These are phyloP conservation scores for Lactarius vividus DNA, from an alignment of 768 basidiomycete genomes.

Conservation along the genomic window DNA sequence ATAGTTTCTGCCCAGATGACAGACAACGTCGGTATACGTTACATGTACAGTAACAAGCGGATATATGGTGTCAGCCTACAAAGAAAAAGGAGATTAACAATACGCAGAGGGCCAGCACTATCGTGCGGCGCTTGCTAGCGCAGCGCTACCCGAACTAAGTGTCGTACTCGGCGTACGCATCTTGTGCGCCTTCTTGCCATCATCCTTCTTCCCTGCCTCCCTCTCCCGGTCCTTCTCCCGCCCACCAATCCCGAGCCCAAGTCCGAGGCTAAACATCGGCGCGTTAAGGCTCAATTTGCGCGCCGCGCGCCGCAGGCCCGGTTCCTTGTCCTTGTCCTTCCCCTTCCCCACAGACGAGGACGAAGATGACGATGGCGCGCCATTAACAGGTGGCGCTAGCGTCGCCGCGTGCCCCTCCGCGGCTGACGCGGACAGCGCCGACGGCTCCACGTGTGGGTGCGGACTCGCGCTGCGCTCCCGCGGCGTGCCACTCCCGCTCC, in stretches of 20 bases:
- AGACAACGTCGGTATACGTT: neutral
- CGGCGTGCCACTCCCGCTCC: slow-evolving; percentile 12
- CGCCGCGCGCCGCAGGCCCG: slow-evolving; percentile 32
- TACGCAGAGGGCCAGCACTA: neutral
- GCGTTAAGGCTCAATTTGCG: slow-evolving; percentile 68
- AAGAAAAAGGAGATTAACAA: neutral
- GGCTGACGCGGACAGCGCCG: neutral
- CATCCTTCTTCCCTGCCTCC: slow-evolving; percentile 12
- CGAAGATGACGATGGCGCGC: neutral
- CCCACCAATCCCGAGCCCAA: slow-evolving; percentile 6
- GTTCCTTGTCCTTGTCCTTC: slow-evolving; percentile 35
- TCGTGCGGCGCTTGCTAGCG: neutral
- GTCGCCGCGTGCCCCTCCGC: neutral
- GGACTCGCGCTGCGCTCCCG: slow-evolving; percentile 10
- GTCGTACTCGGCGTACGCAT: neutral
- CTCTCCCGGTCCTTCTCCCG: slow-evolving; percentile 15
- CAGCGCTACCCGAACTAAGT: slow-evolving; percentile 3
- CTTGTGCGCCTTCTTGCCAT: slow-evolving; percentile 10
- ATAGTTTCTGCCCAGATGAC: neutral
- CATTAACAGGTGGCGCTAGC: slow-evolving; percentile 1
- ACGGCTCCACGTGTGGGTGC: neutral
- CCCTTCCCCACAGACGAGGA: slow-evolving; percentile 21
- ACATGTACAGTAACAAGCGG: slow-evolving; percentile 2
- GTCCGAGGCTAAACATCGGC: slow-evolving; percentile 54
- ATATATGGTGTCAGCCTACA: neutral